Conservation (phyloP, 2,329 filamentous ascomycete genomes). For the Botryotinia narcissicola region DNA sequence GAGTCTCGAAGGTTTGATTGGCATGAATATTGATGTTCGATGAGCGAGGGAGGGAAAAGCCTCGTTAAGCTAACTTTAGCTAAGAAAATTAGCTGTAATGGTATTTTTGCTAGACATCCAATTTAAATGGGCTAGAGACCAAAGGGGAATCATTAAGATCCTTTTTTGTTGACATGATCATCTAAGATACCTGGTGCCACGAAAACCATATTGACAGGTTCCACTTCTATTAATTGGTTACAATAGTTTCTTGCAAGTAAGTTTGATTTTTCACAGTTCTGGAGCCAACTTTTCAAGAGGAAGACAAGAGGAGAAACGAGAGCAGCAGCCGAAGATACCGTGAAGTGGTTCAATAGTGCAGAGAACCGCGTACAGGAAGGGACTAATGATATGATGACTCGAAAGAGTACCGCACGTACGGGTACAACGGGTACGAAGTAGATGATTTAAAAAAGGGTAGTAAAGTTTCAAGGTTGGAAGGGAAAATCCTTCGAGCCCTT, state of each 20-base stretch:
- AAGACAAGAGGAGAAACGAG: not conserved
- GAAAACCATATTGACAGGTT: conserved; percentile 3
- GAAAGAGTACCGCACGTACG: not conserved
- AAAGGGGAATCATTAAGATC: not conserved
- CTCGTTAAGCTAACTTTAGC: conserved; percentile 3
- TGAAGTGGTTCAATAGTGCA: not conserved
- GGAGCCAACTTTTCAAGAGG: not conserved
- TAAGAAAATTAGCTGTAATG: not conserved
- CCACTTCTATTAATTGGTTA: not conserved
- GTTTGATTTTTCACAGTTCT: not conserved
- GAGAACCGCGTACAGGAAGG: too few relatives aligned
- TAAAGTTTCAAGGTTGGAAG: not conserved
- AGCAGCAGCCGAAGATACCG: not conserved
- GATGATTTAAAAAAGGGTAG: not conserved
- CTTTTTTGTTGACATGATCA: conserved; percentile 1
- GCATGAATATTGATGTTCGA: not conserved
- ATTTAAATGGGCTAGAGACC: not conserved
- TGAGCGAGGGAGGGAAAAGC: not conserved
- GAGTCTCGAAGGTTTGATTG: conserved; percentile 6
- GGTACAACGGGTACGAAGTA: conserved; percentile 1
- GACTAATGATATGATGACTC: not conserved
- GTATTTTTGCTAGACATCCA: not conserved
- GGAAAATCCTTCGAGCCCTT: not conserved
- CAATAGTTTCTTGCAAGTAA: not conserved
- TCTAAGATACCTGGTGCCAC: conserved; percentile 2